Evolutionary conservation across 371 early-diverging fungal genomes (phyloP), one percentile per base, ranked within the genome.

Genomic region (Mucor mucedo): DNA sequence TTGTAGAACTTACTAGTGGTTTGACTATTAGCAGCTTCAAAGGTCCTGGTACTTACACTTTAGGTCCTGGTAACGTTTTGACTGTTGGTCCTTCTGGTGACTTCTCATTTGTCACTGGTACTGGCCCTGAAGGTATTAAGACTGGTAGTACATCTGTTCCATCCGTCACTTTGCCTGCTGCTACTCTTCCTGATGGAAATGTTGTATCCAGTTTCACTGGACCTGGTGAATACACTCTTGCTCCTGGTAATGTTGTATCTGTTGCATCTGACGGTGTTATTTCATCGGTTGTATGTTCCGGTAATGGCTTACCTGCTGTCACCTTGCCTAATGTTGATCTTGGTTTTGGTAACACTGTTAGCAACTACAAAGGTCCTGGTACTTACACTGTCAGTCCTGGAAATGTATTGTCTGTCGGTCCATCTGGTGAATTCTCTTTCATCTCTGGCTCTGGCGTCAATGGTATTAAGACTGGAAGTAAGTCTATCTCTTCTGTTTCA

Each of bases 21-120:
- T 13, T 47, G 28, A 21, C 47, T 32, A 44, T 28, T 5, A 27
- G 55, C 0, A 28, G 27, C 3, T 55, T 47, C 14, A 16, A 4
- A 4, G 63, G 63, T 41, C 63, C 63, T 42, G 61, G 61, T 27
- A 35, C 52, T 5, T 61, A 61, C 10, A 61, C 54, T 4, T 8
- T 35, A 35, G 8, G 35, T 35, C 35, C 35, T 6, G 35, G 35
- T 35, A 35, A 35, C 8, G 35, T 35, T 35, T 35, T 35, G 35
- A 35, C 35, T 35, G 35, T 35, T 35, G 35, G 35, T 35, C 35
- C 35, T 35, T 35, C 8, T 35, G 35, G 35, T 35, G 35, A 35
- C 8, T 35, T 35, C 35, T 35, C 35, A 35, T 35, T 35, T 8
- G 35, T 35, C 8, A 35, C 35, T 35, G 35, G 35, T 35, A 8